A percentile compares a stretch with the other conserved stretches of the same genome.
These are phyloP conservation scores for Sclerotinia subarctica DNA, from an alignment of 2,329 filamentous ascomycete genomes.

Conservation along the genomic window DNA sequence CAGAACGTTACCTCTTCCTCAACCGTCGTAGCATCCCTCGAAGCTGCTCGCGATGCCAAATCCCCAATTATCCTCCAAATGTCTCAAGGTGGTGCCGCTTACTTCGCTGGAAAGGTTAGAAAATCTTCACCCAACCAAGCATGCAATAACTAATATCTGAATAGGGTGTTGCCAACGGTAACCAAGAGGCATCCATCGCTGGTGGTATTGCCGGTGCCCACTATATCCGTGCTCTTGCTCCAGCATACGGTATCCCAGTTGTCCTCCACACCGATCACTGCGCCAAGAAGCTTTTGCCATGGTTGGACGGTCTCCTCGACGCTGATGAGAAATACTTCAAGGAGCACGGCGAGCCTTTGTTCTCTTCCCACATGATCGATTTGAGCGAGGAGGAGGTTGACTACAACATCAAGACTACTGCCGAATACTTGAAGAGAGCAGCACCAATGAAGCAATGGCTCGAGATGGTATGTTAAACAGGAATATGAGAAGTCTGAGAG, in stretches of 20 bases:
- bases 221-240: conserved; percentile 86
- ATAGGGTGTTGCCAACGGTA: conserved; percentile 71
- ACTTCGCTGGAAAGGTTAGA: conserved; percentile 78
- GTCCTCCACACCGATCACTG: conserved; percentile 97
- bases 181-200: conserved; percentile 85
- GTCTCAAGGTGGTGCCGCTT: conserved; percentile 90
- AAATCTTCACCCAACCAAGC: background rate
- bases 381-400: conserved; percentile 87
- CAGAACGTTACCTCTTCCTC: conserved; percentile 92
- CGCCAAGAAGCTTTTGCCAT: conserved; percentile 98
- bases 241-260: conserved; percentile 84
- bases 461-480: conserved; percentile 70
- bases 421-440: conserved; percentile 88
- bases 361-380: conserved; percentile 98
- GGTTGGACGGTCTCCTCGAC: conserved; percentile 94
- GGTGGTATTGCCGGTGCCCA: conserved; percentile 87
- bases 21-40: conserved; percentile 79
- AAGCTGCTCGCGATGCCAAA: conserved; percentile 91
- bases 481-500: background rate
- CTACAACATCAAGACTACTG: conserved; percentile 89
- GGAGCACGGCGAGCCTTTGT: conserved; percentile 84
- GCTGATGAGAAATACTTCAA: conserved; percentile 96
- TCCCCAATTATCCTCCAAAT: conserved; percentile 90
- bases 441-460: conserved; percentile 98
- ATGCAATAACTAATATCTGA: conserved; percentile 21